These are phyloP conservation scores for Juncus inflexus DNA, from an alignment of 176 grass and related monocot species.

Conservation along the genomic window DNA sequence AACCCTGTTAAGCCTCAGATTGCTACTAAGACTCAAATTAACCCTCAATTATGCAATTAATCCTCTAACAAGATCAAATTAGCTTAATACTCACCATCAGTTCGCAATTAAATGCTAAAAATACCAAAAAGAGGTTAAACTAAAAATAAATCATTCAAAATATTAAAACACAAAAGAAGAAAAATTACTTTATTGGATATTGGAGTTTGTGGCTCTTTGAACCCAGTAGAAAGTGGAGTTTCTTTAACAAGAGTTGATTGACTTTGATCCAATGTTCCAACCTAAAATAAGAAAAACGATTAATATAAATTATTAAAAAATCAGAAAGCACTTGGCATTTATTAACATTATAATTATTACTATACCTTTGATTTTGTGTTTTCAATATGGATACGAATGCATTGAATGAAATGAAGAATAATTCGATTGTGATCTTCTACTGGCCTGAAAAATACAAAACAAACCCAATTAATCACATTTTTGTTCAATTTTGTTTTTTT, in stretches of 20 bases:
- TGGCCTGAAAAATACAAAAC: constrained; percentile 39
- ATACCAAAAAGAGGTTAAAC: no score
- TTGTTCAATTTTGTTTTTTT: no score
- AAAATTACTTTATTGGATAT: constrained; percentile 56
- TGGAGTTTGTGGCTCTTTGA: constrained; percentile 34
- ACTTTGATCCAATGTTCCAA: constrained; percentile 30
- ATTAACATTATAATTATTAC: neutral
- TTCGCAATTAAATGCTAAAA: no score
- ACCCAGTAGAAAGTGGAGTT: constrained; percentile 30
- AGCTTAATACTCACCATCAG: neutral
- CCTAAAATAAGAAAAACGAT: constrained; percentile 31
- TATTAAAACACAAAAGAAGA: neutral
- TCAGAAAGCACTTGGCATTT: neutral
- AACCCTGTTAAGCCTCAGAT: no score
- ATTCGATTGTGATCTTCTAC: constrained; percentile 72
- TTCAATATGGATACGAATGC: constrained; percentile 61
- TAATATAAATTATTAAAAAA: neutral
- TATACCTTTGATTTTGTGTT: constrained; percentile 73
- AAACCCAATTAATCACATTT: no score
- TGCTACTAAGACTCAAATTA: constrained; percentile 3
- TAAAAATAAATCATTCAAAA: no score
- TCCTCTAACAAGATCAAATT: neutral
- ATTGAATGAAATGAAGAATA: constrained; percentile 85
- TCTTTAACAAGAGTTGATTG: constrained; percentile 28
- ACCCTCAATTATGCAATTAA: constrained; percentile 10